Percentiles rank a stretch among this genome's conserved stretches.
Evolutionary conservation across 202 grass and related monocot genomes (phyloP).

Genomic region (Cymbopogon flexuosus): DNA sequence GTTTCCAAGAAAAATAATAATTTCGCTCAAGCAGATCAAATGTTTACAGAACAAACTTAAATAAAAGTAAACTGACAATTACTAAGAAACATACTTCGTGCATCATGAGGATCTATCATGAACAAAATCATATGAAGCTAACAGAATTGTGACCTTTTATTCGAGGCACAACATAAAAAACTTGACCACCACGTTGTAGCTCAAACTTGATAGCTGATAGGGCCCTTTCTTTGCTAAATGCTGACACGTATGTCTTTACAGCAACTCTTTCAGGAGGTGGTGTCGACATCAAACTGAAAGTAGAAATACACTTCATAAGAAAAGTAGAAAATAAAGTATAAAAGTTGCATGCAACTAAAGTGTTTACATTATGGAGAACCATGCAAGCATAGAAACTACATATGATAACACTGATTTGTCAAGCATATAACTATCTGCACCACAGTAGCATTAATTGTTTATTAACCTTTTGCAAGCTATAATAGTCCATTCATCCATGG

Average conservation of each 20-base stretch:
- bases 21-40: background rate
- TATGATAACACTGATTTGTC: background rate
- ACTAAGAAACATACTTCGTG: background rate
- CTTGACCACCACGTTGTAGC: conserved; percentile 78
- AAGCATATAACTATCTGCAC: background rate
- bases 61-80: conserved; percentile 2
- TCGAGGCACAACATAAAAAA: conserved; percentile 96
- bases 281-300: conserved; percentile 88
- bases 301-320: conserved; percentile 30
- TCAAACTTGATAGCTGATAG: conserved; percentile 81
- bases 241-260: conserved; percentile 77
- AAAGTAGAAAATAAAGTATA: conserved; percentile 16
- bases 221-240: conserved; percentile 75
- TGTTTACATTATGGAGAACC: background rate
- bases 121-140: conserved; percentile 26
- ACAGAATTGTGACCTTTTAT: conserved; percentile 64
- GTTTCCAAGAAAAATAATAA: background rate
- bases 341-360: conserved; percentile 4
- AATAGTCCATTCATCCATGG: background rate
- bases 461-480: background rate
- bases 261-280: conserved; percentile 91
- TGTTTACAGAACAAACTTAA: conserved; percentile 1
- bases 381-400: background rate
- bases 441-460: background rate
- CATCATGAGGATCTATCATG: conserved; percentile 15